Evolutionary conservation across 2,329 filamentous ascomycete species (phyloP), one percentile per base, ranked within the genome.

Genomic region (Xylaria polymorpha): DNA sequence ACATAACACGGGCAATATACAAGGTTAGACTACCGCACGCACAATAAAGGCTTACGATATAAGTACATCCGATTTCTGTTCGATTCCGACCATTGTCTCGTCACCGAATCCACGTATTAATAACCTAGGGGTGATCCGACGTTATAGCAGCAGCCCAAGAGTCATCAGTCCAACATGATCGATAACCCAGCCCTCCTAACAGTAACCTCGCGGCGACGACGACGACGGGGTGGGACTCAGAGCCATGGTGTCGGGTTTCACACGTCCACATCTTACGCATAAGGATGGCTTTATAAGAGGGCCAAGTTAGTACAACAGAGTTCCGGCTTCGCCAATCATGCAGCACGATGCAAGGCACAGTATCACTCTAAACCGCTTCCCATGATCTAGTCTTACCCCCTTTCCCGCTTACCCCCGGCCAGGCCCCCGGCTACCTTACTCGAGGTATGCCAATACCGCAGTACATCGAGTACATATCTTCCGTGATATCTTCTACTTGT

Each of bases 301-400:
- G 60, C 56, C 50, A 64, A 48, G 66, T 59, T 59, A 61, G 56
- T 25, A 61, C 46, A 50, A 46, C 58, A 61, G 53, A 18, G 37
- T 57, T 64, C 43, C 55, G 37, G 64, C 51, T 48, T 70, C 70
- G 60, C 70, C 70, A 71, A 71, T 71, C 70, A 71, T 66, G 37
- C 67, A 62, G 67, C 70, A 66, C 61, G 61, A 70, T 71, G 70
- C 70, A 71, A 71, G 70, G 70, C 70, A 71, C 70, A 65, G 70
- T 67, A 61, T 60, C 56, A 71, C 67, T 32, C 69, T 61, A 65
- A 59, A 61, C 37, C 41, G n/a, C 67, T 39, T 61, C 64, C n/a
- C 62, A 64, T 70, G 61, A 63, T 70, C 67, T 61, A 53, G 67
- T 70, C 70, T 67, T 48, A 71, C 69, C 51, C 37, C 56, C 55